Evolutionary conservation across 2,329 filamentous ascomycete genomes (phyloP).

Genomic region (Penicillium decumbens): DNA sequence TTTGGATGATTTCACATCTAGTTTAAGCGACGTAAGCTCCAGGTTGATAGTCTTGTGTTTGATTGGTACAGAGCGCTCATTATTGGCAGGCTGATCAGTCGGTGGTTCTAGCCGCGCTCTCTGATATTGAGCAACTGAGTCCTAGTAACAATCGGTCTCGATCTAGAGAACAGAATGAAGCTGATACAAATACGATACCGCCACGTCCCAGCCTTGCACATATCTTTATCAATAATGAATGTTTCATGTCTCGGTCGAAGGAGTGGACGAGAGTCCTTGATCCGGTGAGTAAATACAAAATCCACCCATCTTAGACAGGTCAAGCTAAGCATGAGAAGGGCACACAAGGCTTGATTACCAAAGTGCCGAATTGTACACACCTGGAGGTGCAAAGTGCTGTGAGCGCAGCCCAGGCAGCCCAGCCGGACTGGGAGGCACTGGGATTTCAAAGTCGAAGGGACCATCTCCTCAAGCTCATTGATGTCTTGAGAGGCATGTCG

Average conservation of each 20-base stretch:
- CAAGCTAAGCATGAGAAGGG: constrained; percentile 3
- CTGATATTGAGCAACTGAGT: not conserved
- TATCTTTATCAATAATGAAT: constrained; percentile 24
- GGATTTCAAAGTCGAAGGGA: constrained; percentile 18
- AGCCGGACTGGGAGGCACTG: constrained; percentile 18
- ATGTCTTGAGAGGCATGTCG: constrained; percentile 18
- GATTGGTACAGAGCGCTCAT: not conserved
- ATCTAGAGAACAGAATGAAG: not conserved
- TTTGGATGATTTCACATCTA: not conserved
- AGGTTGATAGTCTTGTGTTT: not conserved
- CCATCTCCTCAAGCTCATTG: constrained; percentile 17
- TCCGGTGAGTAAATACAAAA: constrained; percentile 13
- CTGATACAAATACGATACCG: constrained; percentile 1
- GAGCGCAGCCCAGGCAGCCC: constrained; percentile 18
- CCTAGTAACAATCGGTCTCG: not conserved
- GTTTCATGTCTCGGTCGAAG: constrained; percentile 21
- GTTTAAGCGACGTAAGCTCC: not conserved
- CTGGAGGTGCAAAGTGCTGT: constrained; percentile 24
- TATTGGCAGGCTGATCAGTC: not conserved
- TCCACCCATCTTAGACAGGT: not conserved
- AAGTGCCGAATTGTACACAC: constrained; percentile 22
- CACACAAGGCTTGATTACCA: constrained; percentile 19
- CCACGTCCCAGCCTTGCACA: constrained; percentile 25
- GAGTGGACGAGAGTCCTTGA: constrained; percentile 23
- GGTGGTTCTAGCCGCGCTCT: not conserved